Conservation (phyloP, 805 yeast genomes). For the Schizosaccharomyces cryophilus region DNA sequence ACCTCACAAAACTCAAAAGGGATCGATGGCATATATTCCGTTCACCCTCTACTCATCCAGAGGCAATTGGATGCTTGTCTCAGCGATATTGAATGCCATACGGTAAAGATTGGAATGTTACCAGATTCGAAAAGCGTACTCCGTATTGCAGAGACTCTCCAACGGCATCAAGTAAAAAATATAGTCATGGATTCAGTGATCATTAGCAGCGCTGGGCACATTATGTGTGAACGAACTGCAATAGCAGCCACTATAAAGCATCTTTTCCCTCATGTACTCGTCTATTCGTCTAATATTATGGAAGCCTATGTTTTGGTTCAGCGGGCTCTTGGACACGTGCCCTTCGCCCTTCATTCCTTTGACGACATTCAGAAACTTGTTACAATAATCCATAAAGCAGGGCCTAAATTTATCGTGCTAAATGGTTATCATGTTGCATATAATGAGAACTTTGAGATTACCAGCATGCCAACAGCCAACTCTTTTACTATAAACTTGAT, state of each 20-base stretch:
- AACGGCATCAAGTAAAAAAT: neutral
- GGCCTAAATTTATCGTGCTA: slow-evolving; percentile 31
- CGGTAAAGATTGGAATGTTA: slow-evolving; percentile 29
- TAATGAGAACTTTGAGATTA: slow-evolving; percentile 3
- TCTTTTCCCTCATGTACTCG: neutral
- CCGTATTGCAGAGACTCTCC: neutral
- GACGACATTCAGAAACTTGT: slow-evolving; percentile 21
- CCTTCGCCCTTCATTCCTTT: slow-evolving; percentile 6
- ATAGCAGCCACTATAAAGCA: neutral
- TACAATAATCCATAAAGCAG: slow-evolving; percentile 16
- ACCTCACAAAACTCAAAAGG: slow-evolving; percentile 50
- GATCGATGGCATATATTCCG: slow-evolving; percentile 17
- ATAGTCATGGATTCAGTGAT: neutral
- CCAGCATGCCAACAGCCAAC: slow-evolving; percentile 3
- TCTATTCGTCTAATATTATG: neutral
- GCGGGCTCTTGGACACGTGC: too few relatives aligned
- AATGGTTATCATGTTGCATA: slow-evolving; percentile 61
- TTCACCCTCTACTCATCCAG: slow-evolving; percentile 21
- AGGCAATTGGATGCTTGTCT: slow-evolving; percentile 29
- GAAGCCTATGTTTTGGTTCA: neutral
- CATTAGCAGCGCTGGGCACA: neutral
- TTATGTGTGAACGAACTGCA: neutral
- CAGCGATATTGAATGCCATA: slow-evolving; percentile 37
- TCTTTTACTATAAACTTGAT: slow-evolving; percentile 27
- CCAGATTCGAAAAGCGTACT: neutral